Evolutionary conservation across 192 early-diverging fungal genomes (phyloP).

Genomic region (Coemansia sp.): DNA sequence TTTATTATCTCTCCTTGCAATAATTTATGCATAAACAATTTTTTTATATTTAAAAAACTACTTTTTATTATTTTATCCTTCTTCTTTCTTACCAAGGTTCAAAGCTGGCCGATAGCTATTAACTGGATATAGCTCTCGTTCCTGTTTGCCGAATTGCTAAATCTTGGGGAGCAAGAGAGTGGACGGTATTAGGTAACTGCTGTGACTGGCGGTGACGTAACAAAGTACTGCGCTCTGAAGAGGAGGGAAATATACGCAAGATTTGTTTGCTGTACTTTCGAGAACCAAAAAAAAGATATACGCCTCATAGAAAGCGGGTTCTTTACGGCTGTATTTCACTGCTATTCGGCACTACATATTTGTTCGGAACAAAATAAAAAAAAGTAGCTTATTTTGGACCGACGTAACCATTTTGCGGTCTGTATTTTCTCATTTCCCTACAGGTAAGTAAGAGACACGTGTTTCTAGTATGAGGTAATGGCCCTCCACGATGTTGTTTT

Average conservation of each 20-base stretch:
- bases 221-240: background rate
- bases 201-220: slow-evolving; percentile 7
- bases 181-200: background rate
- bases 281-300: background rate
- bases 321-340: background rate
- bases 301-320: background rate
- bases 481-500: background rate
- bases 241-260: background rate
- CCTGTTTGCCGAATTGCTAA: background rate
- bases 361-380: background rate
- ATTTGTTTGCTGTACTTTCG: background rate
- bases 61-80: background rate
- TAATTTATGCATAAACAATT: background rate
- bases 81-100: slow-evolving; percentile 1
- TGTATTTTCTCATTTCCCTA: background rate
- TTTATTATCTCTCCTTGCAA: slow-evolving; percentile 5
- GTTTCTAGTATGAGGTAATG: background rate
- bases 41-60: too few relatives aligned
- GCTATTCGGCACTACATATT: background rate
- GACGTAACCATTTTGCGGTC: background rate
- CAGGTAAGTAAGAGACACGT: background rate
- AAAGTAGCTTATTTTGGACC: background rate
- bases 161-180: background rate
- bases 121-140: background rate
- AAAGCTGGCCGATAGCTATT: background rate